Evolutionary conservation across 352 stramenopile species (phyloP), one percentile per base, ranked within the genome.

Genomic region (Phytophthora gonapodyides): DNA sequence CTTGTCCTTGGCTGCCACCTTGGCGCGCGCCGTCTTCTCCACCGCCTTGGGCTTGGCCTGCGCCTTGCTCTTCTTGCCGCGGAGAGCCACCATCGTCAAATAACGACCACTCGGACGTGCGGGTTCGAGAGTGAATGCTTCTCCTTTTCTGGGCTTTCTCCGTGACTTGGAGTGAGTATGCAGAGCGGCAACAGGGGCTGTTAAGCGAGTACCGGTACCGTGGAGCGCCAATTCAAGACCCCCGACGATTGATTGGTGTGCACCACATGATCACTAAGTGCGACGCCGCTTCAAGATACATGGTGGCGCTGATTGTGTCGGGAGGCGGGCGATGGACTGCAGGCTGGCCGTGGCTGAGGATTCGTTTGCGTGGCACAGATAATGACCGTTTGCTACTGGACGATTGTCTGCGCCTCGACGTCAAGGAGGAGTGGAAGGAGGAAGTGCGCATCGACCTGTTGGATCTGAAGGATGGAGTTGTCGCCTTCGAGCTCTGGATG

Each of bases 61-160:
- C 15, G 75, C 80, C 63, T 87, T 89, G 34, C 77, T 60, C 69
- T 93, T 93, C 68, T 87, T 88, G 17, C 80, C 79, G 9, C 83
- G 79, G 45, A 93, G 78, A 44, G 83, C 79, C 55, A 89, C 83
- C 83, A 93, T 92, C 52, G 42, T 16, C 13, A 43, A 17, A 15
- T 40, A 24, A 45, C 33, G 49, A 36, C 40, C 13, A 41, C 31
- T 55, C 31, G 5, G 40, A 36, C 27, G 49, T 49, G 37, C 57
- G 43, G 27, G 19, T 16, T 42, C 24, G 5, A 42, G 43, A 51
- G 44, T 40, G 24, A 46, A 21, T 33, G n/a, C 31, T 54, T 17
- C 30, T 42, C 17, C 27, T 33, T 42, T 57, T 58, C 35, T 11
- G n/a, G 13, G 30, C 7, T 61, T 40, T 48, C 42, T 52, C 27